Evolutionary conservation across 1,139 yeast species (phyloP), one percentile per base, ranked within the genome.

Genomic region (Scheffersomyces stambukii): DNA sequence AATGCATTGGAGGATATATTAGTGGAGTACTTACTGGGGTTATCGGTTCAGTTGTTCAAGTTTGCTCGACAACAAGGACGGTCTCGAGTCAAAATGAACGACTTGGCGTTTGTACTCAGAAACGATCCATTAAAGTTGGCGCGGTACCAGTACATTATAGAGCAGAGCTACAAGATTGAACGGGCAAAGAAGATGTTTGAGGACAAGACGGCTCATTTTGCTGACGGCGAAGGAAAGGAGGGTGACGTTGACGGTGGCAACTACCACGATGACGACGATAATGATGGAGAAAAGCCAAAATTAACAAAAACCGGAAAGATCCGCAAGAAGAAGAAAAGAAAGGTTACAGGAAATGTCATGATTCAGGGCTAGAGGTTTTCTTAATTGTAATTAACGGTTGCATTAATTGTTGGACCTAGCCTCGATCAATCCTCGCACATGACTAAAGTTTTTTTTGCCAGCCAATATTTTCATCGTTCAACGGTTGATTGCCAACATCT

Each of bases 81-180:
- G 27, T 75, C 75, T 31, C 78, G 93, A 52, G 76, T 89, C 38
- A 81, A 82, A 46, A 80, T 88, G 30, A 95, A 86, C 37, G 97
- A 89, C 52, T 77, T 89, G 58, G 84, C 82, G 43, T 86, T 86
- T 59, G 93, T 86, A 0, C 60, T 89, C 34, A 64, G 95, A 25
- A 75, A 80, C 41, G 97, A 89, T 45, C 84, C 93, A 1, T 70
- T 77, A 33, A 89, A 88, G 50, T 68, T 86, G 28, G 93, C 95
- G 8, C 73, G 97, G 52, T 76, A 88, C 20, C 81, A 83, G 42
- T 93, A 88, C 50, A 72, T 89, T 42, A 69, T 85, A 33, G 71
- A 75, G 28, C 72, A 84, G 51, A 86, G 84, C 43, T 78, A 77
- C 45, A 77, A 75, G 45, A 86, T 89, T 44, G 75, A 77, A 16